Base-by-base conservation (phyloP, 192 early-diverging fungal genomes). In the Haplosporangium gracile region DNA sequence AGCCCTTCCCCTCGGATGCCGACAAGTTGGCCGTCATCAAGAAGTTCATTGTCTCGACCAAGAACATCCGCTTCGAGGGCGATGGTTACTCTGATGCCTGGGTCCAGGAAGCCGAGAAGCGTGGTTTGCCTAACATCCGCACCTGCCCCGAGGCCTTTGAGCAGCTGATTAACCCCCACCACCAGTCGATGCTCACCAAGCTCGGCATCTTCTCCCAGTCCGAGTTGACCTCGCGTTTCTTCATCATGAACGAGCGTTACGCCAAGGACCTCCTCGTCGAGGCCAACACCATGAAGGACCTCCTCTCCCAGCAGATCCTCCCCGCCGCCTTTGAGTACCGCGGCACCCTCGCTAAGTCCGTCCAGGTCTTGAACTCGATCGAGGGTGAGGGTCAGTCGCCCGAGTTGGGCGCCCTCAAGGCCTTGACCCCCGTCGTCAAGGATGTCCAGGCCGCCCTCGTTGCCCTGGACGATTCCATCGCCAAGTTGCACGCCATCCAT, bases 41-140 rank as follows among this genome's bases (percentile, higher is more conserved):
- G 78, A 84, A 95, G 83, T 98, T 93, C 88, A 97, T 97, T 82
- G 93, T 81, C 39, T 88, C 93, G 74, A 93, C 93, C 89, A 97
- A 97, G 93, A 79, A 88, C 82, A 92, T 99, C 82, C 94, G 97
- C 87, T 99, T 99, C 87, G 98, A 99, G 90, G 97, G 96, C 82
- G 97, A 99, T 93, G 96, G 96, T 90, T 99, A 99, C 93, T 97
- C 97, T 63, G 95, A 96, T 57, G 96, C 94, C 71, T 99, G 98
- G 98, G 93, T 94, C 40, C 82, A 90, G 32, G 98, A 99, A 92
- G 98, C 98, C 45, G 96, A 93, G 85, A 94, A 92, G 86, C 97
- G 98, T 87, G 98, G 98, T 4, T 91, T 99, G 81, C 97, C 97
- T 90, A 99, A 98, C 93, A 98, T 99, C 92, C 93, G 91, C 88